Percentiles rank a stretch among this genome's conserved stretches.
Evolutionary conservation across 2,329 filamentous ascomycete genomes (phyloP).

Genomic region (Curvularia lunata): DNA sequence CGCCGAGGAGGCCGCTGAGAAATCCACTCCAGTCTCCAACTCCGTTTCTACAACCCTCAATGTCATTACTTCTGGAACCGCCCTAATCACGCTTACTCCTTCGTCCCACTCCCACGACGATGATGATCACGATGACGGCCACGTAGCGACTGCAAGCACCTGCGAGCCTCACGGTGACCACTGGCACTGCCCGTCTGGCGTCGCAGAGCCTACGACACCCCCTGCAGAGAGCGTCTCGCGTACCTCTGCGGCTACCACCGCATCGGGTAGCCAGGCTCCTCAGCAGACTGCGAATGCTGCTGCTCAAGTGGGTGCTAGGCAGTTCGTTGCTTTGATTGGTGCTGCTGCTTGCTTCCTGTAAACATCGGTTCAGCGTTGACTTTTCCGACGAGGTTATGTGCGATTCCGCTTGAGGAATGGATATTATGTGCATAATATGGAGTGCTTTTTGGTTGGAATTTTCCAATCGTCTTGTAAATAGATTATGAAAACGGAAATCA

Average conservation of each 20-base stretch:
- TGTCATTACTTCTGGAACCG: constrained; percentile 8
- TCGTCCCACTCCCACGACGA: constrained; percentile 13
- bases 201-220: constrained; percentile 31
- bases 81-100: constrained; percentile 4
- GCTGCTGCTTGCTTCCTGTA: constrained; percentile 15
- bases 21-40: constrained; percentile 1
- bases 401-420: too few relatives aligned
- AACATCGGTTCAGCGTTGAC: not conserved
- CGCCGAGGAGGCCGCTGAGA: constrained; percentile 7
- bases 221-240: constrained; percentile 14
- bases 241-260: not conserved
- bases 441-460: not conserved
- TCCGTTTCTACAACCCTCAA: constrained; percentile 2
- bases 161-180: constrained; percentile 39
- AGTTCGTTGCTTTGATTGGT: constrained; percentile 8
- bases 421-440: not conserved
- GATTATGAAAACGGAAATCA: not conserved
- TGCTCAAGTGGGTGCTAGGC: constrained; percentile 1
- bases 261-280: constrained; percentile 13
- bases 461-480: not conserved
- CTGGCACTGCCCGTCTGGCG: constrained; percentile 38
- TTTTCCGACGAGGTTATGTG: too few relatives aligned
- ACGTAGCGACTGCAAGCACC: constrained; percentile 34
- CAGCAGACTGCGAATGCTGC: constrained; percentile 15
- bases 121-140: constrained; percentile 30